Conservation (phyloP, 2,329 filamentous ascomycete genomes). For the Ophiostoma pallidulum region DNA sequence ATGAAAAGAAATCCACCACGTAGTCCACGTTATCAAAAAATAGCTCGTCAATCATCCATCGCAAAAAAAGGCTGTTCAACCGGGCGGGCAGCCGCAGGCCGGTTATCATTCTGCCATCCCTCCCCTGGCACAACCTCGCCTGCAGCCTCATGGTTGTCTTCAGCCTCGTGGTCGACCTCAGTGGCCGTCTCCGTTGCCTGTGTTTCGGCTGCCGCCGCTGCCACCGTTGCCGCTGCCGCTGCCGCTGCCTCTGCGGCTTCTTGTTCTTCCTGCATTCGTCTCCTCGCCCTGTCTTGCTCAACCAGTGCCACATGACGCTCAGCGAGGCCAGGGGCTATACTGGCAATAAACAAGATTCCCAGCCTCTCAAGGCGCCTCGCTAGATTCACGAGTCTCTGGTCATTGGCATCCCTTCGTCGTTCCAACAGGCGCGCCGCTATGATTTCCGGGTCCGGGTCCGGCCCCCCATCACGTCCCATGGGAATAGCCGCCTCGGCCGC, state of each 20-base stretch:
- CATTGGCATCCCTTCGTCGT: slow-evolving; percentile 34
- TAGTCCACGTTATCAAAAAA: too few species aligned
- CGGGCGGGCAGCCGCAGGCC: too few species aligned
- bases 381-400: slow-evolving; percentile 40
- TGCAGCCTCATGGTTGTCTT: too few species aligned
- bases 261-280: slow-evolving; percentile 33
- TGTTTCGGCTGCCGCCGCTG: slow-evolving; percentile 12
- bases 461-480: slow-evolving; percentile 2
- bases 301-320: slow-evolving; percentile 54
- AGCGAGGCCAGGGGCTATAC: slow-evolving; percentile 55
- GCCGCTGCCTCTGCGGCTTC: slow-evolving; percentile 26
- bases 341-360: slow-evolving; percentile 54
- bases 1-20: too few species aligned
- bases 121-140: too few species aligned
- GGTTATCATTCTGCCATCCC: too few species aligned
- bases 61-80: too few species aligned
- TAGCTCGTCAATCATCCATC: too few species aligned
- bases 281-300: slow-evolving; percentile 41
- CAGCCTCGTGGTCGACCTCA: neutral
- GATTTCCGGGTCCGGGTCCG: slow-evolving; percentile 36
- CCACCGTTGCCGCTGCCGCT: slow-evolving; percentile 20
- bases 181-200: neutral
- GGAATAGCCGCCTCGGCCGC: slow-evolving; percentile 17
- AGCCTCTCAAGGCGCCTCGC: slow-evolving; percentile 49
- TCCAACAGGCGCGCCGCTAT: slow-evolving; percentile 46